Evolutionary conservation across 1,284 basidiomycete genomes (phyloP), one percentile per base, ranked within the genome.

Genomic region (Pterula multifida): DNA sequence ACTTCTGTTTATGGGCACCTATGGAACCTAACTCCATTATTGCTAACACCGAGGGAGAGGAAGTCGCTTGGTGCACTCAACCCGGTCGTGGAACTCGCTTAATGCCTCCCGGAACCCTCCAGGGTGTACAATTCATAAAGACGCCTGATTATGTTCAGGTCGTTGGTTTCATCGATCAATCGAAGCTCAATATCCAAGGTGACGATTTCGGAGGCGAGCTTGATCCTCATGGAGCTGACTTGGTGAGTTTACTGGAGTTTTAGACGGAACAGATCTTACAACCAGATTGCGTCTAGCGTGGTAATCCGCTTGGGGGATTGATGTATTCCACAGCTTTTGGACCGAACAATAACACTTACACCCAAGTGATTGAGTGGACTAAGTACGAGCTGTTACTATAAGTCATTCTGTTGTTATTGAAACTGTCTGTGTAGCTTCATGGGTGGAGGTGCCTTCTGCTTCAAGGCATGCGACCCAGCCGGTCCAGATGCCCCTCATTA

Each of bases 11-110:
- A 1, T 80, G 72, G 71, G 73, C 67, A 0, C 71, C 77, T 11
- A 60, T 65, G 2, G 61, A 62, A 22, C 63, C 61, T 22, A 65
- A 71, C 60, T 62, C 68, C 28, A 60, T 68, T 22, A 75, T 86
- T 49, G 77, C 73, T 22, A 70, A 84, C 55, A 73, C 75, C 2
- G 86, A 89, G 63, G 76, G 70, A 35, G 69, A 79, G 60, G 80
- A 76, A 55, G 79, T 89, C 17, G 78, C 82, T 0, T 89, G 77
- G 76, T 85, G 80, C 65, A 76, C 76, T 19, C 71, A 69, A 60
- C 64, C 66, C 45, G 69, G 70, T 9, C 55, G 52, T 35, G 79
- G 79, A 2, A 69, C 75, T 1, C 78, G 80, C 50, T 56, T 76
- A 45, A 77, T 83, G 11, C 76, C 77, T 23, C 61, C 54, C 0